A percentile compares a stretch with the other conserved stretches of the same genome.
These are phyloP conservation scores for Suillus fuscotomentosus DNA, from an alignment of 768 basidiomycete genomes.

Conservation along the genomic window DNA sequence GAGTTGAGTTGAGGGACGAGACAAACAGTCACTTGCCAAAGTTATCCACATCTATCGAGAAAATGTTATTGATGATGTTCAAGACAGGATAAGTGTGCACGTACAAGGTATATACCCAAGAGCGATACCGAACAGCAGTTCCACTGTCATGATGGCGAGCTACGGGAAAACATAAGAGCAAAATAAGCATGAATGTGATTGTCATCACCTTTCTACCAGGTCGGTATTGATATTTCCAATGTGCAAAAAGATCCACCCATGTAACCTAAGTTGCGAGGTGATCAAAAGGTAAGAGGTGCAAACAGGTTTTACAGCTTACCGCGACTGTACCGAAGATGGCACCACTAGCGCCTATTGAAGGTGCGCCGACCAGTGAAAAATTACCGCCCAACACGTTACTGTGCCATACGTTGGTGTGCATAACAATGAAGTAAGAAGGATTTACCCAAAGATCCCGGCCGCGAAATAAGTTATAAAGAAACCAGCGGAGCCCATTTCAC, in stretches of 20 bases:
- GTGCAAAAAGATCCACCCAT: constrained; percentile 88
- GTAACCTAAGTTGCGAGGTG: constrained; percentile 44
- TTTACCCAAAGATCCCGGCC: constrained; percentile 89
- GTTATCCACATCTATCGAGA: constrained; percentile 75
- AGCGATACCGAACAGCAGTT: constrained; percentile 83
- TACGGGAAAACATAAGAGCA: constrained; percentile 26
- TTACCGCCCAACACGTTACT: constrained; percentile 91
- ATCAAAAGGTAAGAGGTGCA: background rate
- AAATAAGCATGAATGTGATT: background rate
- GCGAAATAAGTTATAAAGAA: constrained; percentile 87
- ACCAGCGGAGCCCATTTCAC: constrained; percentile 86
- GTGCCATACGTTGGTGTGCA: constrained; percentile 9
- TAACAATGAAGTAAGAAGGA: constrained; percentile 6
- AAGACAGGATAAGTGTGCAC: constrained; percentile 22
- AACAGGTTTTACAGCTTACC: constrained; percentile 37
- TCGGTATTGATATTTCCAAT: constrained; percentile 87
- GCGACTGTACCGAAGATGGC: constrained; percentile 89
- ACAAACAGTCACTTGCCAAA: constrained; percentile 52
- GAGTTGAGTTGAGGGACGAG: background rate
- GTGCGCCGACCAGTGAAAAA: constrained; percentile 84
- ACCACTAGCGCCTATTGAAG: constrained; percentile 90
- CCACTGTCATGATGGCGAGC: constrained; percentile 83
- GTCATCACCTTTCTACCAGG: constrained; percentile 71
- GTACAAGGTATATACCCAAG: constrained; percentile 82
- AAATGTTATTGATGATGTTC: constrained; percentile 12